A percentile compares a stretch with the other conserved stretches of the same genome.
phyloP scores from a whole-genome alignment of 2,329 filamentous ascomycete species.

The Aspergillus eucalypticola region DNA sequence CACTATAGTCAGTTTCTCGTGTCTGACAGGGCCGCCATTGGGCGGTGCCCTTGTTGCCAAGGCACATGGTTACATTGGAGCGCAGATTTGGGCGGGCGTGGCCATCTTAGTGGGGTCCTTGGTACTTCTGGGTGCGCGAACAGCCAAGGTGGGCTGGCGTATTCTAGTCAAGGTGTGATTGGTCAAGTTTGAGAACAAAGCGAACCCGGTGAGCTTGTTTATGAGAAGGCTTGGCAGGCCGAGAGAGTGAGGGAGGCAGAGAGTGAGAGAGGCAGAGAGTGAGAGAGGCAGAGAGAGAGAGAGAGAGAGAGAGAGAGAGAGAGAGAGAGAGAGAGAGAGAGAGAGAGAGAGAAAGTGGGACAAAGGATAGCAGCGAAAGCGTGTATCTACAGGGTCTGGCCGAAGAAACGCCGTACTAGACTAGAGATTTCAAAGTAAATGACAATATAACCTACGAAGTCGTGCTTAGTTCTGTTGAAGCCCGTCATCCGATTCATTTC shows the following conservation, averaged over 20 bases:
- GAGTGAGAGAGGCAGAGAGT: no score
- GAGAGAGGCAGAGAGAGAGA: no score
- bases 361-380: no score
- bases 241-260: no score
- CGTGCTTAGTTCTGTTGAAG: neutral
- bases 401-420: no score
- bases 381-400: no score
- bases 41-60: constrained; percentile 50
- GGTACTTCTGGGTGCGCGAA: constrained; percentile 14
- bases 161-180: constrained; percentile 13
- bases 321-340: no score
- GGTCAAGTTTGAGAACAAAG: neutral
- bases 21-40: constrained; percentile 49
- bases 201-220: no score
- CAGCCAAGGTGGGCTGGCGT: constrained; percentile 10
- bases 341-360: no score
- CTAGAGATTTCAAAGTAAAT: neutral
- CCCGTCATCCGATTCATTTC: neutral
- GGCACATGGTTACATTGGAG: constrained; percentile 45
- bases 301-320: no score
- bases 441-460: neutral
- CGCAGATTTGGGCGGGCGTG: constrained; percentile 47
- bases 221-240: no score
- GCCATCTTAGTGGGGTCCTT: constrained; percentile 15
- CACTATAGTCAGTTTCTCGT: constrained; percentile 47